phyloP scores from a whole-genome alignment of 768 basidiomycete genomes.

The Boletus pseudopeckii region DNA sequence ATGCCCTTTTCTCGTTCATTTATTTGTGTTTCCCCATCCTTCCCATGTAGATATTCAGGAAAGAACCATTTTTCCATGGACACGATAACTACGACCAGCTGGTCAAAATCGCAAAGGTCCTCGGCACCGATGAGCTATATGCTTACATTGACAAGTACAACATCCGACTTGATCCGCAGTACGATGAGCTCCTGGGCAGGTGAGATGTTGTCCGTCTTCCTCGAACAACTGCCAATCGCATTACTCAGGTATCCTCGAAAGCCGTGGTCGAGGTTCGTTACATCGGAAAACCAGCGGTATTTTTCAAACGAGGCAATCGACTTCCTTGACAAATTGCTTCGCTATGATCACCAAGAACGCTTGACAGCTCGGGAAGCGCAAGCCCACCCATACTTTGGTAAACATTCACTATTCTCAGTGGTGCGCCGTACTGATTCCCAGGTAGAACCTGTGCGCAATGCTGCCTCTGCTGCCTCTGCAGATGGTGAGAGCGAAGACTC shows the following conservation, averaged over 20 bases:
- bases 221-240: constrained; percentile 4
- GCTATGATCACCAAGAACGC: constrained; percentile 97
- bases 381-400: constrained; percentile 89
- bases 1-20: not conserved
- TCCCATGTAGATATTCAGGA: constrained; percentile 83
- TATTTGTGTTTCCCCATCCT: not conserved
- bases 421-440: constrained; percentile 16
- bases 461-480: constrained; percentile 38
- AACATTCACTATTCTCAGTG: constrained; percentile 15
- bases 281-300: constrained; percentile 92
- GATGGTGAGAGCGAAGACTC: constrained; percentile 63
- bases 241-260: constrained; percentile 78
- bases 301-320: constrained; percentile 97
- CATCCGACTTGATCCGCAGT: constrained; percentile 93
- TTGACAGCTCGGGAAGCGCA: constrained; percentile 94
- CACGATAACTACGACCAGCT: constrained; percentile 99
- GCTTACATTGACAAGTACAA: constrained; percentile 93
- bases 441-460: constrained; percentile 66
- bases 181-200: constrained; percentile 92
- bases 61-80: constrained; percentile 99
- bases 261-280: constrained; percentile 94
- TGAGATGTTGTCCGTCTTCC: constrained; percentile 26
- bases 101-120: constrained; percentile 96
- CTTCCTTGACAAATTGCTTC: constrained; percentile 90
- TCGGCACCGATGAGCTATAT: constrained; percentile 94